A percentile compares a stretch with the other conserved stretches of the same genome.
Conservation (phyloP, 2,329 filamentous ascomycete species). For the Knoxdaviesia proteae region DNA sequence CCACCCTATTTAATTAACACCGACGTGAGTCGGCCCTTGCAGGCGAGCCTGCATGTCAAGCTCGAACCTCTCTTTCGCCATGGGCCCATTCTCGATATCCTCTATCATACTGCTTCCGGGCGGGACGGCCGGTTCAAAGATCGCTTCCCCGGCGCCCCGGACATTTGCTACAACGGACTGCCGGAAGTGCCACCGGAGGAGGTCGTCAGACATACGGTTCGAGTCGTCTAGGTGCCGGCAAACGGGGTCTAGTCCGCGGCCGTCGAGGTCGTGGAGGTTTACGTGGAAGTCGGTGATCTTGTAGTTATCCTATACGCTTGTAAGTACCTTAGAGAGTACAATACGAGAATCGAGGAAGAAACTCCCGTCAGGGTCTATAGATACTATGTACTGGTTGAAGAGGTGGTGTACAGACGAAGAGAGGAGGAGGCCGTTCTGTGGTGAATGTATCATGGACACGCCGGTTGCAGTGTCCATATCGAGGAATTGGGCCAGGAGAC, state of each 20-base stretch:
- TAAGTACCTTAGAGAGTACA: background rate
- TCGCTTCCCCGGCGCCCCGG: background rate
- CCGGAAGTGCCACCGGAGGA: background rate
- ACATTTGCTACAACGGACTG: background rate
- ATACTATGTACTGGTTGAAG: background rate
- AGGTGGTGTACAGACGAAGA: background rate
- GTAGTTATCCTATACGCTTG: background rate
- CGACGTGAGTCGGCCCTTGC: background rate
- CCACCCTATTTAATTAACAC: too few relatives aligned
- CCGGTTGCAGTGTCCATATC: too few relatives aligned
- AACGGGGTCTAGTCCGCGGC: background rate
- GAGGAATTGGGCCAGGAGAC: too few relatives aligned
- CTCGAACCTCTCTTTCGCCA: constrained; percentile 12
- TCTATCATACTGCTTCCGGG: background rate
- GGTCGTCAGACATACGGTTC: background rate
- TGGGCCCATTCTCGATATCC: constrained; percentile 13
- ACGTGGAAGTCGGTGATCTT: background rate
- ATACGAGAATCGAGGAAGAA: background rate
- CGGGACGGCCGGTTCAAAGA: background rate
- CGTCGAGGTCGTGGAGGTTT: background rate
- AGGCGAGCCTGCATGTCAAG: background rate
- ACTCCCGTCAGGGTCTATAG: background rate
- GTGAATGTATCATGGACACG: too few relatives aligned
- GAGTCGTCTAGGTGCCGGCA: background rate
- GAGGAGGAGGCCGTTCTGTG: too few relatives aligned